Evolutionary conservation across 176 grass and related monocot species (phyloP).

Genomic region (Zoysia pacifica): DNA sequence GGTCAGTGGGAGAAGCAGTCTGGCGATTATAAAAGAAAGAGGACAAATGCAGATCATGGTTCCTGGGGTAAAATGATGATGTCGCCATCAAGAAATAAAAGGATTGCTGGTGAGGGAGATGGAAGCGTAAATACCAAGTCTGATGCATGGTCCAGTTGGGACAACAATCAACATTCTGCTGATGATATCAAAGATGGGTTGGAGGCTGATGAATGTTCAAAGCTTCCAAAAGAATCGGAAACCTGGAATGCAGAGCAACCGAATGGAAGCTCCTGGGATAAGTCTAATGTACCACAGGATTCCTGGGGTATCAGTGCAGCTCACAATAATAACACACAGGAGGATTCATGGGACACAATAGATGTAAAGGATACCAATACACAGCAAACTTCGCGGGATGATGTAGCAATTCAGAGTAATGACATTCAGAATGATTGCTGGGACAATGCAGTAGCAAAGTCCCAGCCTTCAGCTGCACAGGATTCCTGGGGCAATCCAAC

Average conservation of each 20-base stretch:
- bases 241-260: slow-evolving; percentile 15
- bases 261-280: slow-evolving; percentile 44
- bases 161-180: no score
- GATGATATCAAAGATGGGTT: background rate
- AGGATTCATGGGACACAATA: slow-evolving; percentile 26
- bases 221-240: slow-evolving; percentile 14
- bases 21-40: slow-evolving; percentile 23
- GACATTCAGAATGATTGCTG: slow-evolving; percentile 31
- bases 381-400: slow-evolving; percentile 22
- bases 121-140: slow-evolving; percentile 23
- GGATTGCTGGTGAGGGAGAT: background rate
- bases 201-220: slow-evolving; percentile 9
- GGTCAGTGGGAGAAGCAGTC: background rate
- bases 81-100: background rate
- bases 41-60: slow-evolving; percentile 7
- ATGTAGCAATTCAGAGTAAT: slow-evolving; percentile 1
- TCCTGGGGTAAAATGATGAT: slow-evolving; percentile 3
- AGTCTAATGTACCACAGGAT: slow-evolving; percentile 2
- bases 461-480: slow-evolving; percentile 1
- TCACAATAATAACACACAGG: slow-evolving; percentile 10
- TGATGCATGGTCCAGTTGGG: slow-evolving; percentile 25
- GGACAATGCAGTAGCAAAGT: slow-evolving; percentile 21
- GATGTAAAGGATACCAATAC: slow-evolving; percentile 8
- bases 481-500: slow-evolving; percentile 39
- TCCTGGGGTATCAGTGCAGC: slow-evolving; percentile 23